Conservation (phyloP, 2,329 filamentous ascomycete genomes). For the Pyricularia grisea region DNA sequence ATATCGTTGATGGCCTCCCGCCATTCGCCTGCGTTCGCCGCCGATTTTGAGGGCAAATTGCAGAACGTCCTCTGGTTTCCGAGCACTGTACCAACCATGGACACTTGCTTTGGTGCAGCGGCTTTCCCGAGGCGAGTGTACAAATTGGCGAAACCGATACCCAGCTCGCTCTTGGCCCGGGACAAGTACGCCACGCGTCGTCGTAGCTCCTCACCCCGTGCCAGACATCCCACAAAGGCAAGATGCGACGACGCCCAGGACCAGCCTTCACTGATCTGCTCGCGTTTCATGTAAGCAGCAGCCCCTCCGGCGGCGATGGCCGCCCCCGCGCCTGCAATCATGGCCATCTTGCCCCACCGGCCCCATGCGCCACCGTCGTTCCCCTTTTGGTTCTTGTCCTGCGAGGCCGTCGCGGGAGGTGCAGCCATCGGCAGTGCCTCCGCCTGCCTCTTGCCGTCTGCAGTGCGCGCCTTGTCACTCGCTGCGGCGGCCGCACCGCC, state of each 20-base stretch:
- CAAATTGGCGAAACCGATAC: conserved; percentile 73
- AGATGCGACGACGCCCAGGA: conserved; percentile 83
- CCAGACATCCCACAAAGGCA: conserved; percentile 85
- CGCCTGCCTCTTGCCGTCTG: conserved; percentile 24
- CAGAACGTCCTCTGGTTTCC: conserved; percentile 80
- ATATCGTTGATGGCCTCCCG: conserved; percentile 67
- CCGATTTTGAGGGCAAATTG: conserved; percentile 54
- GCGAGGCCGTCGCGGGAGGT: conserved; percentile 25
- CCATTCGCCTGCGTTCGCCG: conserved; percentile 45
- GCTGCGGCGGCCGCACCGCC: conserved; percentile 26
- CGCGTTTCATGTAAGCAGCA: conserved; percentile 77
- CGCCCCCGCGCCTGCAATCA: conserved; percentile 76
- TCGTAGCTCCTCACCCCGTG: conserved; percentile 72
- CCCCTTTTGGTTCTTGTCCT: conserved; percentile 24
- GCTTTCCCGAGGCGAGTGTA: conserved; percentile 75
- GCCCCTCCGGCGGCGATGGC: conserved; percentile 74
- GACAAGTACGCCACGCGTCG: conserved; percentile 61
- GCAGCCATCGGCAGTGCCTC: conserved; percentile 25
- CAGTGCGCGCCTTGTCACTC: conserved; percentile 8
- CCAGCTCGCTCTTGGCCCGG: conserved; percentile 53
- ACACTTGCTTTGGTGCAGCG: conserved; percentile 36
- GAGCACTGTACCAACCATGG: conserved; percentile 47
- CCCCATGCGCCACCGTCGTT: conserved; percentile 45
- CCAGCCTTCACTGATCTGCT: conserved; percentile 67
- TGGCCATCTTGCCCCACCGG: conserved; percentile 74